These are phyloP conservation scores for Schoenoplectus triqueter DNA, from an alignment of 202 grass and related monocot species.

Conservation along the genomic window DNA sequence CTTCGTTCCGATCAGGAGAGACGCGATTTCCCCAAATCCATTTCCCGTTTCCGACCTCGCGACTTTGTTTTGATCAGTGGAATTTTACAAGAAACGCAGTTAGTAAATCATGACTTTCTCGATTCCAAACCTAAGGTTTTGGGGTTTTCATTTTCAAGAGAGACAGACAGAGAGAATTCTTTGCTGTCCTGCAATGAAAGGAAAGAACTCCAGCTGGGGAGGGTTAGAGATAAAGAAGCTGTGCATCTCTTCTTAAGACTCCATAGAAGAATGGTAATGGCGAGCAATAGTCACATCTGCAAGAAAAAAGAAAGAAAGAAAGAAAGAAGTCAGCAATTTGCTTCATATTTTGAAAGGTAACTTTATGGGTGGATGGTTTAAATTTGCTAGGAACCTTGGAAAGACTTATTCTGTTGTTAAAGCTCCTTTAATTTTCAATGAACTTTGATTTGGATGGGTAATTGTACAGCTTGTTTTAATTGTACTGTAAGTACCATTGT, in stretches of 20 bases:
- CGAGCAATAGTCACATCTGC: background rate
- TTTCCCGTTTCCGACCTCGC: no score
- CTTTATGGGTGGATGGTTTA: background rate
- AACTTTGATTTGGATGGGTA: background rate
- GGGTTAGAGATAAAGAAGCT: constrained; percentile 14
- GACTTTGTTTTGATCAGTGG: no score
- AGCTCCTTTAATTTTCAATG: background rate
- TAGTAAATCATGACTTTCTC: background rate
- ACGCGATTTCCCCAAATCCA: no score
- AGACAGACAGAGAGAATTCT: background rate
- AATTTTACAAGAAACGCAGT: constrained; percentile 10
- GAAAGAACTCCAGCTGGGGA: constrained; percentile 31
- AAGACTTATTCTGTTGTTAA: background rate
- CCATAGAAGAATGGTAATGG: constrained; percentile 23
- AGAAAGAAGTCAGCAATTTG: background rate
- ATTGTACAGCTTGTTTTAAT: background rate
- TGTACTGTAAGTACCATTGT: background rate
- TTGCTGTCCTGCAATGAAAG: constrained; percentile 20
- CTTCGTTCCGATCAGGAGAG: no score
- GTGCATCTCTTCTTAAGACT: constrained; percentile 16
- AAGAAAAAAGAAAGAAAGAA: background rate
- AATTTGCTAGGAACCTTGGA: background rate
- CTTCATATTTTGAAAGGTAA: constrained; percentile 19
- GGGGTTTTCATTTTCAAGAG: background rate
- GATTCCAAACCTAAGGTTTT: constrained; percentile 1